phyloP scores from a whole-genome alignment of 1,284 basidiomycete genomes.

The Cryptococcus neoformans region DNA sequence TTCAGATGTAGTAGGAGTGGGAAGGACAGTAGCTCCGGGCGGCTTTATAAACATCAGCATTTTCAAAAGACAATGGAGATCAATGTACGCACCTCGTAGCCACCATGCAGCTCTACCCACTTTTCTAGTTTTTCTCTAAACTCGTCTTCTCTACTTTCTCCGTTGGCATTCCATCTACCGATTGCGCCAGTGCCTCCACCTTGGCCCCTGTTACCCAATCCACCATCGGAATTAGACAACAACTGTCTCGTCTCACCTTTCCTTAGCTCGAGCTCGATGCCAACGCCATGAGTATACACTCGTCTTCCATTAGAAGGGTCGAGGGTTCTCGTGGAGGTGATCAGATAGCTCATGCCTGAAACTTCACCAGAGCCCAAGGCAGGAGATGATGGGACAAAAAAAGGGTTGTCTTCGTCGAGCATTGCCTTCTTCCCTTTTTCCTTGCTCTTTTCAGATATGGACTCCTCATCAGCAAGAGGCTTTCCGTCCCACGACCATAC shows the following conservation, averaged over 20 bases:
- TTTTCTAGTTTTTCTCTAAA: constrained; percentile 39
- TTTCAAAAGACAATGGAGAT: neutral
- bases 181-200: constrained; percentile 46
- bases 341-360: constrained; percentile 33
- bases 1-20: constrained; percentile 35
- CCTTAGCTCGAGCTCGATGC: constrained; percentile 44
- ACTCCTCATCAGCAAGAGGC: constrained; percentile 22
- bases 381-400: constrained; percentile 10
- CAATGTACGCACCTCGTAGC: constrained; percentile 26
- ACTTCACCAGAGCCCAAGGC: constrained; percentile 10
- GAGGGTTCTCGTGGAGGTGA: constrained; percentile 46
- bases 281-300: constrained; percentile 46
- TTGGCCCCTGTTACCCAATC: constrained; percentile 34
- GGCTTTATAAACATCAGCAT: constrained; percentile 1
- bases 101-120: constrained; percentile 45
- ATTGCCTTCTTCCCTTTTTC: constrained; percentile 13
- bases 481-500: constrained; percentile 48
- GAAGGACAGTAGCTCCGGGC: constrained; percentile 19
- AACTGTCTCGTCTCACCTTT: constrained; percentile 44
- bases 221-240: constrained; percentile 33
- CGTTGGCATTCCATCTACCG: constrained; percentile 45
- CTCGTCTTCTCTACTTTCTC: constrained; percentile 35
- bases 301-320: constrained; percentile 30
- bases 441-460: constrained; percentile 14
- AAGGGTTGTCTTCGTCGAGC: constrained; percentile 32